Evolutionary conservation across 1,139 yeast genomes (phyloP), one percentile per base, ranked within the genome.

Genomic region (Blastobotrys proliferans): DNA sequence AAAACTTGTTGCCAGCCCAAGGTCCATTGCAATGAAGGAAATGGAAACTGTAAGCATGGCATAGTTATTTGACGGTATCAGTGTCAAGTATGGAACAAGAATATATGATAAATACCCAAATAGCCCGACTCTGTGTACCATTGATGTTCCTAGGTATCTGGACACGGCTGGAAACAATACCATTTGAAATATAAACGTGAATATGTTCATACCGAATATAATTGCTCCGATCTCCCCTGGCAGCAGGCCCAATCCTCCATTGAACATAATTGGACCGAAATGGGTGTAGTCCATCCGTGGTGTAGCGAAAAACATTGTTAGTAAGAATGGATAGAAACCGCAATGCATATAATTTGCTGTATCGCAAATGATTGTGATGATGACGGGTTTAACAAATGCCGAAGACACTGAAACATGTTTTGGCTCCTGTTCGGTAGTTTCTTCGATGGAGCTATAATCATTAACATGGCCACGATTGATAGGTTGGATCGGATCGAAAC

Each of bases 271-370:
- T 1, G 76, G 76, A 55, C 39, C 44, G 11, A 36, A 47, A 35
- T 45, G 50, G 3, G 45, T 54, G 18, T 59, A 50, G n/a, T 40
- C 35, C 44, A 57, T 62, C 35, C 73, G 63, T 21, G 73, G 70
- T 8, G 78, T 69, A 0, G 85, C 81, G 31, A 79, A 59, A 44
- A 76, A 75, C 4, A 80, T 73, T 3, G 85, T 84, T 31, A 78
- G 62, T 48, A 80, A 74, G 55, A 79, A 84, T 44, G 68, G 66
- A 58, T 70, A 78, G 3, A 77, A 70, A 8, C 79, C 68, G 18
- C 67, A 59, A 53, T 78, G 83, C 47, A 78, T 63, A 41, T 76
- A 67, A 45, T 75, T 60, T 25, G 52, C 37, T 17, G 46, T 48
- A 35, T 51, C 54, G 27, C 53, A 51, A 6, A 47, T 36, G n/a